Conservation (phyloP, 805 yeast genomes). For the Metschnikowia aberdeeniae region DNA sequence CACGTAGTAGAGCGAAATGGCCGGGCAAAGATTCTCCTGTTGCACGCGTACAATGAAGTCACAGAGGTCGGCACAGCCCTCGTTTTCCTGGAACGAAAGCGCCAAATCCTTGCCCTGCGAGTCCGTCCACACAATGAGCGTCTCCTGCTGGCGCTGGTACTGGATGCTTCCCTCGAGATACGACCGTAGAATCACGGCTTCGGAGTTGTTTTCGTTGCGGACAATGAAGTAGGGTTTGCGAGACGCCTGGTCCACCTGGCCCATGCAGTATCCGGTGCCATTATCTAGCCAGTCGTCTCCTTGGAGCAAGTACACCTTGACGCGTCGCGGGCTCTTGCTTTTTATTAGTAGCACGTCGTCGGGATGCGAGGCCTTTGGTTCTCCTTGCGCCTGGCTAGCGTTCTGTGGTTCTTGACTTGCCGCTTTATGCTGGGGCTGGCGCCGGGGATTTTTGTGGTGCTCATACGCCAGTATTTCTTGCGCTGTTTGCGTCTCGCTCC, state of each 20-base stretch:
- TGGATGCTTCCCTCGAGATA: slow-evolving; percentile 70
- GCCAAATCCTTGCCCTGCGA: slow-evolving; percentile 73
- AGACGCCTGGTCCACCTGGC: slow-evolving; percentile 43
- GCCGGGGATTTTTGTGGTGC: background rate
- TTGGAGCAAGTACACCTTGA: slow-evolving; percentile 81
- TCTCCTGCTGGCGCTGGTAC: slow-evolving; percentile 91
- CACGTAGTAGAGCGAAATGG: slow-evolving; percentile 60
- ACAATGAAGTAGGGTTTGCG: slow-evolving; percentile 62
- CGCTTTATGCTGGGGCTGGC: background rate
- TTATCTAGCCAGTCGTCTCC: slow-evolving; percentile 86
- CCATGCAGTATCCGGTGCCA: slow-evolving; percentile 89
- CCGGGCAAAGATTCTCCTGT: slow-evolving; percentile 50
- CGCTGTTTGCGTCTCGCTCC: background rate
- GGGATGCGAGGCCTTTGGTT: background rate
- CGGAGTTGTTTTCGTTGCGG: slow-evolving; percentile 59
- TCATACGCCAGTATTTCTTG: background rate
- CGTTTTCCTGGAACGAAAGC: slow-evolving; percentile 84
- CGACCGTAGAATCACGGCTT: slow-evolving; percentile 58
- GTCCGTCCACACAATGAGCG: slow-evolving; percentile 93
- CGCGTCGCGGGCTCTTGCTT: slow-evolving; percentile 58
- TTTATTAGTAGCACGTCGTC: slow-evolving; percentile 5
- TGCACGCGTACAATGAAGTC: slow-evolving; percentile 73
- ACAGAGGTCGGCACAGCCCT: slow-evolving; percentile 81
- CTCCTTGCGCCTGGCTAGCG: background rate
- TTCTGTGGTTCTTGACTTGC: background rate